Evolutionary conservation across 2,329 filamentous ascomycete genomes (phyloP).

Genomic region (Aureobasidium musti): DNA sequence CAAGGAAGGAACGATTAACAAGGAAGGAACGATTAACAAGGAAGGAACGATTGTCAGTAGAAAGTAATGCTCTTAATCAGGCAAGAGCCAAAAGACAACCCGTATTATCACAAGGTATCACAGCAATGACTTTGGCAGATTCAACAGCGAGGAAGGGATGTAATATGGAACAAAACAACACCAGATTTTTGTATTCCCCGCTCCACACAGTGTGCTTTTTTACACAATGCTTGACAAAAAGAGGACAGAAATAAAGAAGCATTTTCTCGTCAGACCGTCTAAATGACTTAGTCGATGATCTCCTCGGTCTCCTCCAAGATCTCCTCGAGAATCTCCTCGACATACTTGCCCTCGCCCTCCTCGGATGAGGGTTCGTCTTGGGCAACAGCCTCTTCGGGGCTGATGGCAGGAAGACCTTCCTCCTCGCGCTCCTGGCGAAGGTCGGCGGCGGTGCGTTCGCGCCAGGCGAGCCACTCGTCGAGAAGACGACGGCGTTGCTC

Average conservation of each 20-base stretch:
- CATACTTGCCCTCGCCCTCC: constrained; percentile 57
- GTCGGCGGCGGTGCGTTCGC: constrained; percentile 70
- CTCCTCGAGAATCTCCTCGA: constrained; percentile 84
- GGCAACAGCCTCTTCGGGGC: constrained; percentile 62
- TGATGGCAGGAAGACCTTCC: constrained; percentile 66
- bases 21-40: no score
- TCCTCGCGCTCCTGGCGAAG: constrained; percentile 69
- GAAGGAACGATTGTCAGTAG: no score
- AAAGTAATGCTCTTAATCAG: no score
- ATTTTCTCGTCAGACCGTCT: constrained; percentile 11
- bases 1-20: neutral
- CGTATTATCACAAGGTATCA: neutral
- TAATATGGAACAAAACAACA: constrained; percentile 17
- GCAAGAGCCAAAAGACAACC: neutral
- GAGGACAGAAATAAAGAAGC: constrained; percentile 12
- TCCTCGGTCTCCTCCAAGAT: constrained; percentile 88
- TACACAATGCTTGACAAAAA: neutral
- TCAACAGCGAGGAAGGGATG: neutral
- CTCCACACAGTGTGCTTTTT: neutral
- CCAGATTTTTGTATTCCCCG: constrained; percentile 8
- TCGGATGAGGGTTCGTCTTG: constrained; percentile 52
- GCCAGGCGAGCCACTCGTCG: constrained; percentile 87
- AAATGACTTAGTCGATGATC: constrained; percentile 48
- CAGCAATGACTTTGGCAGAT: no score
- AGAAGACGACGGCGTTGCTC: constrained; percentile 80